phyloP scores from a whole-genome alignment of 1,284 basidiomycete species.

The Cystobasidium pallidum region DNA sequence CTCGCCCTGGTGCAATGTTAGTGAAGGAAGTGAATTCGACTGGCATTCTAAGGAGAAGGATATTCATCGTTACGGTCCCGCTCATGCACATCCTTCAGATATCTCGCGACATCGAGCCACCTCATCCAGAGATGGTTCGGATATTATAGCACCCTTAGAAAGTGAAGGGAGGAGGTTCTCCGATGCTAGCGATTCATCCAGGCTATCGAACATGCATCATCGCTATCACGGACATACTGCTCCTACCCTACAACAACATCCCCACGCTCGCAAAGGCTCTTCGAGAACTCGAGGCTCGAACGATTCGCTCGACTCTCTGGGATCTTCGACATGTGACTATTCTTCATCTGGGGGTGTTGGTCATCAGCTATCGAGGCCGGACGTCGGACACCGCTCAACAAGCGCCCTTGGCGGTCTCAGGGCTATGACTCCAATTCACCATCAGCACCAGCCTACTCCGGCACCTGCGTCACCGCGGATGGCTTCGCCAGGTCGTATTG shows the following conservation, averaged over 20 bases:
- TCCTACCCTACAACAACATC: conserved; percentile 9
- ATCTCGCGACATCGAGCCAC: not conserved
- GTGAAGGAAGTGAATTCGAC: conserved; percentile 41
- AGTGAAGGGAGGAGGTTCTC: conserved; percentile 27
- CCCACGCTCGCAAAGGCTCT: not conserved
- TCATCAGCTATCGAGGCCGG: conserved; percentile 10
- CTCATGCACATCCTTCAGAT: not conserved
- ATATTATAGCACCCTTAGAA: conserved; percentile 3
- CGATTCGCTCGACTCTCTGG: conserved; percentile 35
- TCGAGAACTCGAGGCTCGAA: conserved; percentile 26
- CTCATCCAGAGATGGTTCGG: conserved; percentile 22
- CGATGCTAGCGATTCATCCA: conserved; percentile 33
- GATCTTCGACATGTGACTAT: conserved; percentile 11
- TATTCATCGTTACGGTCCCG: not conserved
- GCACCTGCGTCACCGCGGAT: conserved; percentile 5
- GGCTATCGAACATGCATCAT: not conserved
- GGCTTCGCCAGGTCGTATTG: conserved; percentile 17
- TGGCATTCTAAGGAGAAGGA: conserved; percentile 24
- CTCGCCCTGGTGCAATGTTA: conserved; percentile 24
- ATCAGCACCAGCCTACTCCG: conserved; percentile 3
- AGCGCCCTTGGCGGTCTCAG: conserved; percentile 39
- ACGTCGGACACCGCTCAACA: conserved; percentile 34
- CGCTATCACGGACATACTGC: not conserved
- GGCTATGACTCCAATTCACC: conserved; percentile 44
- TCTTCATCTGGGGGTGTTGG: conserved; percentile 14